These are phyloP conservation scores for Monosporascus sp. DNA, from an alignment of 2,329 filamentous ascomycete genomes.

Conservation along the genomic window DNA sequence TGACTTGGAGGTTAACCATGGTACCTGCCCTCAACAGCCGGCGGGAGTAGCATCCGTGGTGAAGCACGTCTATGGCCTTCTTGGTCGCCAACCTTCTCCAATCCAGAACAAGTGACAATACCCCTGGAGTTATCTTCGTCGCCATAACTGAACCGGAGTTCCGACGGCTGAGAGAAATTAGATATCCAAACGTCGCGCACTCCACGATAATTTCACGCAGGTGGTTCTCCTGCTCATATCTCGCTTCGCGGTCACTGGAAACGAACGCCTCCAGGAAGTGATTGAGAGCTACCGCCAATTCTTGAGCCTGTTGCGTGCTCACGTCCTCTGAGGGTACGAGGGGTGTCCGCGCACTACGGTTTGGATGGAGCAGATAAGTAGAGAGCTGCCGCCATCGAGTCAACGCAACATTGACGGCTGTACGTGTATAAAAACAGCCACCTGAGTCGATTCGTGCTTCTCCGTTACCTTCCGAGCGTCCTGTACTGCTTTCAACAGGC, in stretches of 20 bases:
- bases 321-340: constrained; percentile 24
- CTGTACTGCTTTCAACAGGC: constrained; percentile 16
- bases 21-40: constrained; percentile 7
- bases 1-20: background rate
- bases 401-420: constrained; percentile 28
- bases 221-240: constrained; percentile 31
- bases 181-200: constrained; percentile 35
- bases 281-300: constrained; percentile 29
- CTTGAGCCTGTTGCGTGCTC: constrained; percentile 25
- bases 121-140: constrained; percentile 2
- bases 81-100: constrained; percentile 19
- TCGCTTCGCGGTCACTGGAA: constrained; percentile 15
- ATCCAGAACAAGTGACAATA: constrained; percentile 18
- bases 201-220: constrained; percentile 35
- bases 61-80: constrained; percentile 12
- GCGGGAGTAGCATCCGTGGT: constrained; percentile 10
- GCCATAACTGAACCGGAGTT: constrained; percentile 28
- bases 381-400: constrained; percentile 38
- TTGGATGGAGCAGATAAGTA: constrained; percentile 36
- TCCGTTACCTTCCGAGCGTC: constrained; percentile 24
- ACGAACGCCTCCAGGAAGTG: constrained; percentile 30
- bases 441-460: background rate
- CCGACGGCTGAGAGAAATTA: constrained; percentile 36
- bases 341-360: constrained; percentile 30
- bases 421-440: background rate